These are phyloP conservation scores for Trypanosoma melophagium DNA, from an alignment of 208 protist species.

Conservation along the genomic window DNA sequence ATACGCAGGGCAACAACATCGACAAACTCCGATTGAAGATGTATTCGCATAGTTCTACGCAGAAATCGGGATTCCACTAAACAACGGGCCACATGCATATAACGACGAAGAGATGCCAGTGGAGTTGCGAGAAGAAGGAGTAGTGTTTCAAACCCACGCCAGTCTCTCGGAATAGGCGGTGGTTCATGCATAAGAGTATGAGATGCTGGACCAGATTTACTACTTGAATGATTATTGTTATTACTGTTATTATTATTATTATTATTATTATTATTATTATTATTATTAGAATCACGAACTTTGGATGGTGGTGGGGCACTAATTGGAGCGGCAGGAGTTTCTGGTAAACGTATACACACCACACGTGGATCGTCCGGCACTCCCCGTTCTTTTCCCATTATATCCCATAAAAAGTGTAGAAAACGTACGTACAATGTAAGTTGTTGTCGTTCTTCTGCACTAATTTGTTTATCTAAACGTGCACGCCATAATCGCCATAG, in stretches of 20 bases:
- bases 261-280: too few relatives aligned
- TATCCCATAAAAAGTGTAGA: constrained; percentile 56
- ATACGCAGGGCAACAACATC: constrained; percentile 41
- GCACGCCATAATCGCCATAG: constrained; percentile 51
- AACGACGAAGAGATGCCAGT: constrained; percentile 61
- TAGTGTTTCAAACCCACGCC: constrained; percentile 75
- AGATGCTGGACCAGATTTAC: background rate
- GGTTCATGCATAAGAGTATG: constrained; percentile 6
- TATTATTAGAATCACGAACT: too few relatives aligned
- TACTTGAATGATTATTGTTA: background rate
- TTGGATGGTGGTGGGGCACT: too few relatives aligned
- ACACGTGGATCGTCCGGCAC: constrained; percentile 51
- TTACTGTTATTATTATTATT: constrained; percentile 2
- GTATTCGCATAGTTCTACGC: constrained; percentile 25
- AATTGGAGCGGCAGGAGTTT: constrained; percentile 7
- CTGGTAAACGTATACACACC: constrained; percentile 26
- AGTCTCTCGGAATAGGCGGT: constrained; percentile 49
- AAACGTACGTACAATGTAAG: constrained; percentile 35
- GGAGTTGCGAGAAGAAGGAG: constrained; percentile 69
- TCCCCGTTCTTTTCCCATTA: constrained; percentile 41
- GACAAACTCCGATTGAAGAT: constrained; percentile 54
- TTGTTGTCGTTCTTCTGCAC: constrained; percentile 15
- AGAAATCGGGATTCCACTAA: constrained; percentile 59
- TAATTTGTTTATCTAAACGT: background rate
- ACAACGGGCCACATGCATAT: constrained; percentile 69